These are phyloP conservation scores for Kingdonia uniflora DNA, from an alignment of 164 flowering plant genomes.

Conservation along the genomic window DNA sequence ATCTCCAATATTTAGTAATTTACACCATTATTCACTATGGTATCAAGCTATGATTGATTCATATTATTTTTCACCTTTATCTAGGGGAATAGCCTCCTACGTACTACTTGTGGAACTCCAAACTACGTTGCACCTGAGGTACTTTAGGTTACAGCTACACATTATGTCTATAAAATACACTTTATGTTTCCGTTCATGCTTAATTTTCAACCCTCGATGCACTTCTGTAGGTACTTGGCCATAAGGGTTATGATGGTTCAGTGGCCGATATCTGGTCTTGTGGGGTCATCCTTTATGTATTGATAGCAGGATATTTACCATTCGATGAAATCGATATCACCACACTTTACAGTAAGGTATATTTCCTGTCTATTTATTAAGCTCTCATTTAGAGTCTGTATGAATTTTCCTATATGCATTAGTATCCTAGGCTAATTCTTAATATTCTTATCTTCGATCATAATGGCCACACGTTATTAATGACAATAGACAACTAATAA, in stretches of 20 bases:
- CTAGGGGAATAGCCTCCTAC: constrained; percentile 83
- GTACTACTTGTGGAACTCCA: constrained; percentile 99
- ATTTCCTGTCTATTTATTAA: constrained; percentile 9
- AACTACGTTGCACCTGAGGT: constrained; percentile 99
- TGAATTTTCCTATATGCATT: too few species aligned
- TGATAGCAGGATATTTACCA: constrained; percentile 95
- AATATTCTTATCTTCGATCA: too few species aligned
- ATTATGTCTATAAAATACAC: constrained; percentile 1
- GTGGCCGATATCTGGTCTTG: constrained; percentile 97
- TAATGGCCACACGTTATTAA: too few species aligned
- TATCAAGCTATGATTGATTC: neutral
- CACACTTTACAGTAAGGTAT: constrained; percentile 82
- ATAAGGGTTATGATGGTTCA: constrained; percentile 94
- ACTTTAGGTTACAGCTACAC: constrained; percentile 1
- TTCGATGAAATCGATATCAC: constrained; percentile 94
- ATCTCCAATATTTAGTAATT: neutral
- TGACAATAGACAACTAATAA: too few species aligned
- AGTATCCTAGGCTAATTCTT: too few species aligned
- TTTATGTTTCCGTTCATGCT: neutral
- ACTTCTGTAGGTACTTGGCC: constrained; percentile 69
- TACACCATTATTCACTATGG: too few species aligned
- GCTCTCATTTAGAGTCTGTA: too few species aligned
- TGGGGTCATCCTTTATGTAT: constrained; percentile 93
- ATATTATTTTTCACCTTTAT: constrained; percentile 4
- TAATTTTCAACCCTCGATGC: constrained; percentile 3